Base-by-base conservation (phyloP, 371 early-diverging fungal species). In the Phascolomyces articulosus region DNA sequence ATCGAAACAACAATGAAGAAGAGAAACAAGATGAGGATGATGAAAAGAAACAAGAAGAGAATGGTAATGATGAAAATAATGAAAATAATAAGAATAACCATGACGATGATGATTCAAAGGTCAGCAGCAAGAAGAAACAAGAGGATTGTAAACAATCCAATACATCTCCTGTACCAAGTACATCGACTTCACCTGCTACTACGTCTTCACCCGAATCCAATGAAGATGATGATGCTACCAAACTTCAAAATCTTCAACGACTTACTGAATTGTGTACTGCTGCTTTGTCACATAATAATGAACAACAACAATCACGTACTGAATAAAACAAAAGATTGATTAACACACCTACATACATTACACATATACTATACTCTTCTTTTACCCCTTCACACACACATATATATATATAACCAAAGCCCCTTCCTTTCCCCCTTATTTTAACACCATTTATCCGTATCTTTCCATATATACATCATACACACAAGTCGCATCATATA, bases 151-250 rank as follows among this genome's bases (percentile, higher is more conserved):
- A 31, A 51, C 41, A 56, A 64, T 16, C 55, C 75, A 0, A 69
- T 65, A 73, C 81, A 41, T 34, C 34, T 9, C 82, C 82, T 44
- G 68, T 71, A 16, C 75, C 82, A 54, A 79, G 79, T 55, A 69
- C 80, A 65, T 74, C 79, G 23, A 77, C 72, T 49, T 78, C 78
- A 18, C 72, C 82, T 51, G 69, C 58, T 41, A 60, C 68, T n/a
- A 68, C 68, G 18, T 66, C 80, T 44, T 74, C 80, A 27, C 73
- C 75, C 40, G 80, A 79, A 28, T 71, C 75, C n/a, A 67, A 62
- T 66, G 64, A 64, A 27, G 68, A 65, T 54, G 64, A 64, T 53
- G 66, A 61, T 38, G 55, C 54, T 8, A 29, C 66, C 18, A 58
- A 64, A 24, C 58, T 69, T 24, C 51, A 51, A 10, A 21, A 51